Base-by-base conservation (phyloP, 2,329 filamentous ascomycete species). In the Colletotrichum sp. region DNA sequence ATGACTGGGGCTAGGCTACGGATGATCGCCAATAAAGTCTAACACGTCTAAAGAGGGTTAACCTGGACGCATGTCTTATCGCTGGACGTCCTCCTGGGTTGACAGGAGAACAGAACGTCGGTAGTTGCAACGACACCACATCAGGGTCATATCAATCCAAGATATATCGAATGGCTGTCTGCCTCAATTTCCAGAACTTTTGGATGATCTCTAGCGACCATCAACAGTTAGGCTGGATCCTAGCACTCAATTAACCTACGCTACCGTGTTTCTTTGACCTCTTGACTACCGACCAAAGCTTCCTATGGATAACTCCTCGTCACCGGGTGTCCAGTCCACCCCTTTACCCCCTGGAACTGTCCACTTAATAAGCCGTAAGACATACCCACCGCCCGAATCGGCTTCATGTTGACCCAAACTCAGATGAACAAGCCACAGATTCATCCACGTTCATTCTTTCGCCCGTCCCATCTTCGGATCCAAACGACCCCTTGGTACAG, bases 401-500 rank as follows among this genome's bases (percentile, higher is more conserved):
- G 16, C 16, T 44, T 21, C 28, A 32, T 30, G 63, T 36, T 72
- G 44, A 76, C 39, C 18, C 2, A 13, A 59, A 24, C 36, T 49
- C 5, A 74, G 76, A 71, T 36, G 67, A 66, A 12, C 9, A 63
- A 16, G 70, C 63, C 5, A 34, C 64, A 21, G 74, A 74, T 18
- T 52, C 60, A 18, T 28, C 39, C 10, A 36, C 18, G 13, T 77
- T 76, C 21, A 49, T 74, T n/a, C 65, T 76, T 7, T 76, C 76
- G 3, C 76, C 76, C 12, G 44, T 34, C 9, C 76, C 76, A 44
- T 66, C 76, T 18, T 74, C 74, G 36, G 80, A 84, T 3, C 82
- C 82, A 7, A 83, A 84, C 57, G 82, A 84, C 10, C 83, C 83
- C 2, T 70, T 84, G 28, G 83, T 84, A 32, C 57, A 80, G 28